Conservation (phyloP, 2,329 filamentous ascomycete genomes). For the Sporothrix phasma region DNA sequence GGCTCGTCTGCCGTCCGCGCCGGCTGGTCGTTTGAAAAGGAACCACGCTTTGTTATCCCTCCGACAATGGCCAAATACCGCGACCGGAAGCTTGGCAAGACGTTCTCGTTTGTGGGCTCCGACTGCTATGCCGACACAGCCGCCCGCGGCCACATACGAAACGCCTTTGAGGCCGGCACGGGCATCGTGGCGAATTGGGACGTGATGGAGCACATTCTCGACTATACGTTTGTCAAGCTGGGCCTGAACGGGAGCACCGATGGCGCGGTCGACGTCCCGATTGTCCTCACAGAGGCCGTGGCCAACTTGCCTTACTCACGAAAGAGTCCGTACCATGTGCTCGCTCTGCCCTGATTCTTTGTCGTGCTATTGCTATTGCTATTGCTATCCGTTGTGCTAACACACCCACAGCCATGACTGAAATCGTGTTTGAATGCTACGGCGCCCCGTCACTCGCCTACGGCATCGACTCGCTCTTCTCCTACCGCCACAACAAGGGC, state of each 20-base stretch:
- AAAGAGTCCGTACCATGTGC: slow-evolving; percentile 53
- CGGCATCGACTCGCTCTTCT: slow-evolving; percentile 94
- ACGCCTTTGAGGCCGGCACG: slow-evolving; percentile 81
- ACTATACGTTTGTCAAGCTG: slow-evolving; percentile 90
- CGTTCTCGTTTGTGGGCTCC: slow-evolving; percentile 81
- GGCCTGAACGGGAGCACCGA: slow-evolving; percentile 66
- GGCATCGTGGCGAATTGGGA: slow-evolving; percentile 97
- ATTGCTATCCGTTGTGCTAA: not conserved
- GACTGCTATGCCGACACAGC: slow-evolving; percentile 95
- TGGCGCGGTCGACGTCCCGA: slow-evolving; percentile 69
- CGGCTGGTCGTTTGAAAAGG: slow-evolving; percentile 86
- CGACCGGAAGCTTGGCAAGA: slow-evolving; percentile 85
- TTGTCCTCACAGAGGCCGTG: slow-evolving; percentile 92
- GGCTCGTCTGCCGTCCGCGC: slow-evolving; percentile 83
- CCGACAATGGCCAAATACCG: slow-evolving; percentile 93
- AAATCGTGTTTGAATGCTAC: slow-evolving; percentile 96
- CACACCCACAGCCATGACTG: slow-evolving; percentile 67
- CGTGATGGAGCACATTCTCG: slow-evolving; percentile 86
- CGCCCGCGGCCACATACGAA: slow-evolving; percentile 78
- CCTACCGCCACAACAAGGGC: slow-evolving; percentile 85
- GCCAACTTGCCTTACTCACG: slow-evolving; percentile 83
- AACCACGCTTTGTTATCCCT: slow-evolving; percentile 69
- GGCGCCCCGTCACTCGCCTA: slow-evolving; percentile 81
- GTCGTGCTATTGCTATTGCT: not conserved
- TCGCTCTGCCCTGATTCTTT: not conserved